Base-by-base conservation (phyloP, 75 land plant genomes). In the Ceratopteris richardii region DNA sequence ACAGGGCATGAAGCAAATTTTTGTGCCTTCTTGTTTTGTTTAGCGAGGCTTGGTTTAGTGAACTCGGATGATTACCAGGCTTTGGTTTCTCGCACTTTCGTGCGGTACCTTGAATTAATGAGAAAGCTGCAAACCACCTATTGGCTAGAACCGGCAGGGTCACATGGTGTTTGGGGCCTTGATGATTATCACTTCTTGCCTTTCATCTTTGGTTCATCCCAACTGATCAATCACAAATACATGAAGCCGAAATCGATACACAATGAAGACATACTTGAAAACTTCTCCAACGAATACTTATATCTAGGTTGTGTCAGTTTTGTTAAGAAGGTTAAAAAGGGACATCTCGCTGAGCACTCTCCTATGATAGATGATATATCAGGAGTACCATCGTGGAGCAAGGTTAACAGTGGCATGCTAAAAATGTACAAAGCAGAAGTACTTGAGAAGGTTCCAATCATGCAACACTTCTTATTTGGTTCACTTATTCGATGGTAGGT, bases 161-260 rank as follows among this genome's bases (percentile, higher is more conserved):
- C 98, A 0, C 98, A 94, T 48, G 98, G 98, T 0, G 98, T 94
- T 29, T 94, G 98, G 98, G 98, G 98, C 0, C 57, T 94, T 27
- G 98, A 94, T 60, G 98, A 94, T 54, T 94, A 86, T 64, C 96
- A 90, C 58, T 94, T 94, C 60, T 60, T 94, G 59, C 96, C 98
- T 0, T 94, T 89, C 59, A 69, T 94, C 13, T 90, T 94, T 61
- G 98, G 98, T 28, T 73, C 88, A 27, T 78, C 98, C 0, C 98
- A 94, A 78, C 68, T 94, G 62, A 74, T 83, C 43, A 85, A 83
- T 71, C 98, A 94, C 59, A 94, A 86, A 82, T 89, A 90, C 52
- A 89, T 94, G 96, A 89, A 86, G 62, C 98, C 98, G 28, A 94
- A 94, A 56, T 90, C 98, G 3, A 94, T 94, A 10, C 98, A 94